Base-by-base conservation (phyloP, 192 early-diverging fungal genomes). In the Irineochytrium annulatum region DNA sequence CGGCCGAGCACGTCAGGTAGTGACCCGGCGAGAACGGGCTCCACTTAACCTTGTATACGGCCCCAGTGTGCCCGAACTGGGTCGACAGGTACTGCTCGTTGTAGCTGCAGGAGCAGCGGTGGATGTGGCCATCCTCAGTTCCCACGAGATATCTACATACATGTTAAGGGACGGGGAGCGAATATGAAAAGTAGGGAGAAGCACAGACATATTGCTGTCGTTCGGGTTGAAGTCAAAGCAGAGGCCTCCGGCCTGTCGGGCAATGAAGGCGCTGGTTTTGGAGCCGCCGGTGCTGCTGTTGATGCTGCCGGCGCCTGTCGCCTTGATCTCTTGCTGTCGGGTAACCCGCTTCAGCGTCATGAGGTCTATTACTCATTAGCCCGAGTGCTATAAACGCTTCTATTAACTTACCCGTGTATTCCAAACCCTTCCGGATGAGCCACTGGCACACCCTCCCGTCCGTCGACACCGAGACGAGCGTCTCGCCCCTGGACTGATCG, bases 181-280 rank as follows among this genome's bases (percentile, higher is more conserved):
- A n/a, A n/a, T n/a, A n/a, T n/a, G n/a, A n/a, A n/a, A n/a, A n/a
- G n/a, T n/a, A n/a, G n/a, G 29, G 20, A 13, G 11, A 0, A 2
- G 33, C 1, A 57, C 68, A 62, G 60, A 81, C 80, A 67, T 74
- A 53, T 83, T 84, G 24, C 52, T 59, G 62, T 84, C 82, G 16
- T 69, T 76, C 0, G 80, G 68, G 45, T 78, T 81, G 67, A 84
- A 84, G 55, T 84, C 82, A 62, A 84, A 83, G 46, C 75, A 78
- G 8, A 84, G 62, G 4, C 82, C 82, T 8, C 82, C 82, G 1
- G 82, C 54, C 51, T 78, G 71, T 27, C 82, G 63, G 1, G 82
- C 77, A 29, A 84, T 84, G 30, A 82, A 78, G n/a, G 82, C 72
- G 27, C 43, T 59, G 1, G 65, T 32, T 52, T 69, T 66, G 1